Conservation (phyloP, 2,329 filamentous ascomycete genomes). For the Diaporthe amygdali region DNA sequence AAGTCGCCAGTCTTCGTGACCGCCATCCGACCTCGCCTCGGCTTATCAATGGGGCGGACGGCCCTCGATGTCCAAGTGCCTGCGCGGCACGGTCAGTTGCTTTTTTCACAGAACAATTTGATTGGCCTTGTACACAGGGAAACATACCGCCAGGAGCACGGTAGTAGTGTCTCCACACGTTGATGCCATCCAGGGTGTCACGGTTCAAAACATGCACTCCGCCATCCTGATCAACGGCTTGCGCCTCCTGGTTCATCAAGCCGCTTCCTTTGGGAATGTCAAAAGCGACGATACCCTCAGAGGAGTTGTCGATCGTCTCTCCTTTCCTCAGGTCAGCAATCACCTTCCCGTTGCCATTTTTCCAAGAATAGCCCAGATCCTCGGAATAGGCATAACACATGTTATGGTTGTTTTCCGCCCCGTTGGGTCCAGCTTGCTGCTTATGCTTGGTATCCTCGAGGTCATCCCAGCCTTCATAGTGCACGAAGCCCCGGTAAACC, state of each 20-base stretch:
- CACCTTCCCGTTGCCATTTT: conserved; percentile 40
- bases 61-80: conserved; percentile 39
- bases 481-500: conserved; percentile 56
- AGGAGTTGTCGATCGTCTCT: conserved; percentile 45
- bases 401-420: conserved; percentile 53
- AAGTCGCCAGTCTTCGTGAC: conserved; percentile 40
- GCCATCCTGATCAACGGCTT: conserved; percentile 49
- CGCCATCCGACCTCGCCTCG: conserved; percentile 43
- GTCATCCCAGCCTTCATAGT: conserved; percentile 48
- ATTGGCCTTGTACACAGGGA: background rate
- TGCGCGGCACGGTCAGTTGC: conserved; percentile 23
- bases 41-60: conserved; percentile 36
- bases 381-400: conserved; percentile 55
- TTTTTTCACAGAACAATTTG: background rate
- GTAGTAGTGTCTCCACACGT: conserved; percentile 47
- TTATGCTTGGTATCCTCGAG: conserved; percentile 45
- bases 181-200: conserved; percentile 39
- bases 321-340: conserved; percentile 41
- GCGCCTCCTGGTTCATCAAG: conserved; percentile 56
- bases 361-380: conserved; percentile 49
- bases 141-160: conserved; percentile 37
- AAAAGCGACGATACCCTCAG: conserved; percentile 48
- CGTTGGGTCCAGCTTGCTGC: conserved; percentile 47
- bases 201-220: conserved; percentile 55
- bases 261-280: conserved; percentile 50